Base-by-base conservation (phyloP, 768 basidiomycete genomes). In the Mycena leptocephala region DNA sequence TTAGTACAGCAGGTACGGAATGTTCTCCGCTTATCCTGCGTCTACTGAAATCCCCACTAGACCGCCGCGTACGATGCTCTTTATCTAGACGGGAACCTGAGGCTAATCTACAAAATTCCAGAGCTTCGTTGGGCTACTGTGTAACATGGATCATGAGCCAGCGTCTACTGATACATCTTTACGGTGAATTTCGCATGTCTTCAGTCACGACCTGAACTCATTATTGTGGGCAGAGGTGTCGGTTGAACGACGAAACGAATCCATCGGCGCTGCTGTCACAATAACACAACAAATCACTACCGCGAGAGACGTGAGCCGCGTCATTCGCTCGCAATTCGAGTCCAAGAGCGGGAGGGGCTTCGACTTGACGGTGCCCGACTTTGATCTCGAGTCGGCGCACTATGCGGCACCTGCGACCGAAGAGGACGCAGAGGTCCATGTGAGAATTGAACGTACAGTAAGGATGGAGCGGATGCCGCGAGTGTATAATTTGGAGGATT, bases 121-220 rank as follows among this genome's bases (percentile, higher is more conserved):
- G 91, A 33, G 86, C 91, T 0, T 91, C 91, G 26, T 78, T 90
- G 68, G 92, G 87, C 67, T 92, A 90, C 76, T 87, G 85, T 55
- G 86, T 90, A 65, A 90, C 88, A 43, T 92, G 90, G 91, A 92
- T 92, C 80, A 91, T 90, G 91, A 89, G 89, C 28, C 91, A 92
- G 78, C 85, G 89, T 72, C 86, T 93, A 70, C 82, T 93, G 69
- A 87, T 92, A 67, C 91, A 92, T 85, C 85, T 91, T 43, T 88
- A 90, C 80, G 87, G 92, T 89, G 74, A 30, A 20, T 28, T 20
- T 30, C 53, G 24, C 53, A 11, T 63, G 30, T 48, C 22, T 51
- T 43, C 18, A 33, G 73, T 55, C 24, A 76, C 46, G 26, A 20
- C 24, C 48, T 61, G 18, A 51, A 26, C 18, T 48, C 46, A 39